Conservation (phyloP, 768 basidiomycete species). For the Tylopilus balloui region DNA sequence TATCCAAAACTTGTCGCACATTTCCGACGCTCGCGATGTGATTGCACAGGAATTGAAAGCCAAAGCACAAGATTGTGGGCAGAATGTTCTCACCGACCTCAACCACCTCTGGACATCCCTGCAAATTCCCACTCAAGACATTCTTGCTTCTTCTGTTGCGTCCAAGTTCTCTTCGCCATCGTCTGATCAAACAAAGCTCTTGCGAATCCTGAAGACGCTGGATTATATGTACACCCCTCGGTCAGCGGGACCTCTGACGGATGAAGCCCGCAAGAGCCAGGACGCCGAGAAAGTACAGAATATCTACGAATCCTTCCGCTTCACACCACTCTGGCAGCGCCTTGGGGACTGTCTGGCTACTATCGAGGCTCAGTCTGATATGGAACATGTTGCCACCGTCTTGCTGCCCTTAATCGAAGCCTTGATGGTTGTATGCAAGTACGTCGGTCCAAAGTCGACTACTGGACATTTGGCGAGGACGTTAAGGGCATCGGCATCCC, state of each 20-base stretch:
- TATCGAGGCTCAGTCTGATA: slow-evolving; percentile 75
- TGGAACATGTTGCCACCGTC: slow-evolving; percentile 87
- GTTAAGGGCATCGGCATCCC: slow-evolving; percentile 63
- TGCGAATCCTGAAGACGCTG: slow-evolving; percentile 93
- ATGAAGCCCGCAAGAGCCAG: slow-evolving; percentile 38
- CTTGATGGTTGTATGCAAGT: slow-evolving; percentile 98
- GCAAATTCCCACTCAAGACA: slow-evolving; percentile 49
- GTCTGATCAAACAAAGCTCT: slow-evolving; percentile 92
- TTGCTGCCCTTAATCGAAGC: slow-evolving; percentile 93
- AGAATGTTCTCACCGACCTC: slow-evolving; percentile 67
- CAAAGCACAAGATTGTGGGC: slow-evolving; percentile 87
- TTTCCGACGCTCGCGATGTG: slow-evolving; percentile 84
- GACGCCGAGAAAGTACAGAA: slow-evolving; percentile 79
- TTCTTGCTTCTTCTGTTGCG: slow-evolving; percentile 63
- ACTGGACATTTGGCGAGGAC: slow-evolving; percentile 43
- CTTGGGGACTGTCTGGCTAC: slow-evolving; percentile 85
- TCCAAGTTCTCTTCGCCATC: slow-evolving; percentile 92
- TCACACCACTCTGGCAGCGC: slow-evolving; percentile 82
- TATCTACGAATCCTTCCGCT: slow-evolving; percentile 90
- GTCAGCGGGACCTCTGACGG: slow-evolving; percentile 36
- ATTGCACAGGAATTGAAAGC: slow-evolving; percentile 83
- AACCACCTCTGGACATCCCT: slow-evolving; percentile 68
- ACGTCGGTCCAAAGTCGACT: slow-evolving; percentile 68
- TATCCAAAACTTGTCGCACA: slow-evolving; percentile 87
- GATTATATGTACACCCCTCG: slow-evolving; percentile 90